Evolutionary conservation across 768 basidiomycete genomes (phyloP), one percentile per base, ranked within the genome.

Genomic region (Dacryopinax primogenitus): DNA sequence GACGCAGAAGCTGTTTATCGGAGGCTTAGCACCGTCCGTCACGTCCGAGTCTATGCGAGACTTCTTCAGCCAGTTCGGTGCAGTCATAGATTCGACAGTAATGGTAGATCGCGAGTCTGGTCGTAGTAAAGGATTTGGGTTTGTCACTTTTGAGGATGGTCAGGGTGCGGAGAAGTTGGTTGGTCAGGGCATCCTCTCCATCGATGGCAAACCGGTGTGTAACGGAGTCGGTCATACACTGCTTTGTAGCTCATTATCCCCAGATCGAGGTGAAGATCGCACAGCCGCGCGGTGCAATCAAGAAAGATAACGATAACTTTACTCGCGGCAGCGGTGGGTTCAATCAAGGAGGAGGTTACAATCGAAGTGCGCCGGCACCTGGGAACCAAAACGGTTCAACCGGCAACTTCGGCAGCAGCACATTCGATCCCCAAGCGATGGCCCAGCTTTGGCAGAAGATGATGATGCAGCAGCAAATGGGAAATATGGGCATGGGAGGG

Each of bases 211-310:
- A 79, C 76, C 92, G 74, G 96, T 97, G 69, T 68, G 89, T 62
- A 66, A 23, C 47, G 64, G 16, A 4, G 11, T 61, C 30, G 71
- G 2, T 11, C 58, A 41, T 15, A 33, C 67, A 18, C 36, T 35
- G 18, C 44, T 26, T n/a, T 58, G 33, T n/a, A 13, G 63, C 21
- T 2, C 35, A 62, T 23, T 45, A 33, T 63, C 64, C 44, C 1
- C 66, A 97, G 95, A 94, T 99, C 70, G 96, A 98, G 73, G 93
- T 98, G 51, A 98, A 97, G 76, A 82, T 92, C 51, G 96, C 95
- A 0, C 93, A 96, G 73, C 93, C 94, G 1, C 83, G 92, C 47
- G 74, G 73, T 16, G 73, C 74, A 6, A 73, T 75, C 26, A 70
- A 70, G 36, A 65, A 63, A 16, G 67, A 68, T 36, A 68, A 66